Evolutionary conservation across 495 filamentous ascomycete genomes (phyloP), one percentile per base, ranked within the genome.

Genomic region (Hypoxylon lienhwacheense): DNA sequence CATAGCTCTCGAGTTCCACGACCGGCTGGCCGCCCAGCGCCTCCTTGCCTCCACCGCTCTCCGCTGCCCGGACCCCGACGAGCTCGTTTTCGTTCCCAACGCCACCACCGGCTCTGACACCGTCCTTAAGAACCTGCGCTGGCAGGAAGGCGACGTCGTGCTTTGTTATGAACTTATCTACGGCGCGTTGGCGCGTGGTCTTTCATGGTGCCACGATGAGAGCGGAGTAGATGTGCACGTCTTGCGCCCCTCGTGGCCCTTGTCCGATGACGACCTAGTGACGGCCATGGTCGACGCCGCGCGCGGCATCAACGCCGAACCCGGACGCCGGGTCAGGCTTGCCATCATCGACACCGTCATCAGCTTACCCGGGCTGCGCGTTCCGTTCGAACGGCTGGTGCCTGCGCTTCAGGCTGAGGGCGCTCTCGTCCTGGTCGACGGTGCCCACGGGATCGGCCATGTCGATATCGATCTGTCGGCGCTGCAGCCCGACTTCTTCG

Each of bases 291-390:
- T 92, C 54, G 63, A 65, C 17, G 65, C 72, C 0, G 75, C 70
- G 5, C 71, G 88, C 26, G 37, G 67, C 1, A 56, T 68, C 21
- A 72, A 77, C 8, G 60, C 62, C 3, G 50, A 17, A 0, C 73
- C 73, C 0, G 80, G 80, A 2, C 68, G 78, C 47, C 73, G 69
- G 6, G 72, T 77, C 0, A 70, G 72, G 1, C 48, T 91, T 1
- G 87, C 86, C 0, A 65, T 97, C n/a, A 89, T 92, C 47, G 91
- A 97, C 57, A 82, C 84, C 0, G 81, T 96, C 16, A 78, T 84
- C 16, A 87, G 83, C 17, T 67, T 85, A 31, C 91, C 91, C 0
- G 91, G 90, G 2, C 68, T 93, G 0, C 70, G 86, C 1, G 82
- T 95, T 57, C 91, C 91, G 1, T 95, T 89, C 68, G 87, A 91